Conservation (phyloP, 805 yeast genomes). For the Hanseniaspora mollemarum region DNA sequence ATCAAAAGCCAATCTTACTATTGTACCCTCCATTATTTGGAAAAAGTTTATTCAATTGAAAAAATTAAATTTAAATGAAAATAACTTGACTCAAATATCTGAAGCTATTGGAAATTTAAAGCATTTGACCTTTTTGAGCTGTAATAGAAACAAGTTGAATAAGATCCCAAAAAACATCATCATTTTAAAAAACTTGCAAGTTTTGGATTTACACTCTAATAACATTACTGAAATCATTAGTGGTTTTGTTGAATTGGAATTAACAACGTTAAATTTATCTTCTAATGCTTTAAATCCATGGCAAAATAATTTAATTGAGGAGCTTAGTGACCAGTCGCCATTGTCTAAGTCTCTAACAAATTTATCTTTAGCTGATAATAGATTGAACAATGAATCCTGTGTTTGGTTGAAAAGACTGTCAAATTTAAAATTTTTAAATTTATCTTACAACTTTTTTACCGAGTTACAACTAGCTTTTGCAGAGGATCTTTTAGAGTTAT, state of each 20-base stretch:
- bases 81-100: slow-evolving; percentile 70
- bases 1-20: slow-evolving; percentile 69
- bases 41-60: slow-evolving; percentile 54
- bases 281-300: slow-evolving; percentile 49
- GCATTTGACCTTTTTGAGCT: slow-evolving; percentile 54
- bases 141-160: slow-evolving; percentile 63
- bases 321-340: slow-evolving; percentile 22
- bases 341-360: slow-evolving; percentile 43
- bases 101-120: slow-evolving; percentile 48
- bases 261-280: slow-evolving; percentile 54
- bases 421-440: slow-evolving; percentile 51
- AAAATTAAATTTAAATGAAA: slow-evolving; percentile 63
- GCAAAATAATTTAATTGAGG: slow-evolving; percentile 26
- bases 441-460: slow-evolving; percentile 52
- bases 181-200: slow-evolving; percentile 44
- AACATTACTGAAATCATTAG: slow-evolving; percentile 60
- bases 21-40: slow-evolving; percentile 56
- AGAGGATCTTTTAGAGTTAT: slow-evolving; percentile 48
- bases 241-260: slow-evolving; percentile 54
- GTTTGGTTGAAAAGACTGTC: slow-evolving; percentile 50
- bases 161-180: slow-evolving; percentile 58
- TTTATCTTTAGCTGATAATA: slow-evolving; percentile 70
- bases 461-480: slow-evolving; percentile 36
- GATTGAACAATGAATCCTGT: slow-evolving; percentile 65
- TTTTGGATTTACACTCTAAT: slow-evolving; percentile 73